These are phyloP conservation scores for Neurospora tetraspora DNA, from an alignment of 495 filamentous ascomycete genomes.

Conservation along the genomic window DNA sequence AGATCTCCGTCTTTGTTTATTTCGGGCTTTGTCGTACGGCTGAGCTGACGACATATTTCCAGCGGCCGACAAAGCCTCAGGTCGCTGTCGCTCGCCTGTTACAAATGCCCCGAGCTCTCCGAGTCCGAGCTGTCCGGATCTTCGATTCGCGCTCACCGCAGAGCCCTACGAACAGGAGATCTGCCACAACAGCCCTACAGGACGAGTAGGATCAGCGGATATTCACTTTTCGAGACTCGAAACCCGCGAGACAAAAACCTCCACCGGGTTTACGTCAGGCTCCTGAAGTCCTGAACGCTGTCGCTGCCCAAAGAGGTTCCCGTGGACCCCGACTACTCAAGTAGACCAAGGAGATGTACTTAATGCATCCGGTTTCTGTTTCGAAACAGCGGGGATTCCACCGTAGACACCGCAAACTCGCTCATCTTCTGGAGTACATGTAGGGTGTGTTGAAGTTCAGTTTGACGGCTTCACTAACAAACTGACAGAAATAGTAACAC, in stretches of 20 bases:
- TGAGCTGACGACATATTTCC: neutral
- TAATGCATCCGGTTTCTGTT: neutral
- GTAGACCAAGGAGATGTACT: neutral
- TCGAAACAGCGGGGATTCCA: neutral
- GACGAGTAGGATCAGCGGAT: neutral
- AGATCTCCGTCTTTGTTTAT: neutral
- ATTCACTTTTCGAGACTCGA: neutral
- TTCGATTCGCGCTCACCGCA: neutral
- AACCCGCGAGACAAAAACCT: neutral
- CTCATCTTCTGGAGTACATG: neutral
- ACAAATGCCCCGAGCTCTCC: neutral
- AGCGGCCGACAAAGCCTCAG: neutral
- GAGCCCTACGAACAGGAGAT: neutral
- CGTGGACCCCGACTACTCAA: neutral
- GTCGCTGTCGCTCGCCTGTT: neutral
- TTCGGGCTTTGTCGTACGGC: neutral
- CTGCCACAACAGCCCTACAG: neutral
- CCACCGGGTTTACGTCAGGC: neutral
- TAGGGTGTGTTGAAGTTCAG: neutral
- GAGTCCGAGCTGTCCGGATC: neutral
- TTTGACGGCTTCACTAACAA: neutral
- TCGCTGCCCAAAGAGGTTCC: neutral
- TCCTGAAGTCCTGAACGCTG: neutral
- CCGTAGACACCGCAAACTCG: neutral
- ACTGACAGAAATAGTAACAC: neutral